Evolutionary conservation across 495 filamentous ascomycete genomes (phyloP), one percentile per base, ranked within the genome.

Genomic region (Saxophila tyrrhenica): DNA sequence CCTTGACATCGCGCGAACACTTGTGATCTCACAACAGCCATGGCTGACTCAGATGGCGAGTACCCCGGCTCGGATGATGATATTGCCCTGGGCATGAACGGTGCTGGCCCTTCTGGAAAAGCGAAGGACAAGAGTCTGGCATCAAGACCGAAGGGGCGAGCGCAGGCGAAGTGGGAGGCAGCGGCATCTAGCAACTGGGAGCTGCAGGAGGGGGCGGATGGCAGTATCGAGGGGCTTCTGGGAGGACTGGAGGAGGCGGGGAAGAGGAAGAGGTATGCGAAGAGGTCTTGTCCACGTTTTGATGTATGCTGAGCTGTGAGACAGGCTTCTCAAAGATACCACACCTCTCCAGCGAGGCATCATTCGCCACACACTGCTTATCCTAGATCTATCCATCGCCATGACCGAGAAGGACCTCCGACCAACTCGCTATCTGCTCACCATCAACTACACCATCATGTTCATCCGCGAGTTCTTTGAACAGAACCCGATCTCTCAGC

Each of bases 401-500:
- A 98, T 98, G 92, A 70, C 78, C 15, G 92, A 97, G 69, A 97
- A 96, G 67, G 92, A 98, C 61, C 74, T 97, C 29, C 80, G 87
- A 15, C 92, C 92, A 5, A 95, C 79, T 19, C 79, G 91, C 29
- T 89, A 91, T 67, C 77, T 87, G 41, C 75, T 95, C 38, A 82
- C 82, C 9, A 76, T 96, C 55, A 82, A 82, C 60, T 94, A 90
- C 71, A 86, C 89, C 44, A 77, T 84, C 56, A 84, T 87, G 55
- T 97, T 95, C 66, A 84, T 96, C 38, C 77, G 82, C 44, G 94
- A 96, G 60, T 98, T 89, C 70, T 98, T 97, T 66, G 91, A 96
- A 67, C 92, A 98, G 67, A 98, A 98, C 56, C 92, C 92, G n/a
- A 97, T 98, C 67, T 92, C 87, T 25, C 94, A 98, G 64, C 75